A percentile compares a stretch with the other conserved stretches of the same genome.
Conservation (phyloP, 768 basidiomycete genomes). For the Sporobolomyces roseus region DNA sequence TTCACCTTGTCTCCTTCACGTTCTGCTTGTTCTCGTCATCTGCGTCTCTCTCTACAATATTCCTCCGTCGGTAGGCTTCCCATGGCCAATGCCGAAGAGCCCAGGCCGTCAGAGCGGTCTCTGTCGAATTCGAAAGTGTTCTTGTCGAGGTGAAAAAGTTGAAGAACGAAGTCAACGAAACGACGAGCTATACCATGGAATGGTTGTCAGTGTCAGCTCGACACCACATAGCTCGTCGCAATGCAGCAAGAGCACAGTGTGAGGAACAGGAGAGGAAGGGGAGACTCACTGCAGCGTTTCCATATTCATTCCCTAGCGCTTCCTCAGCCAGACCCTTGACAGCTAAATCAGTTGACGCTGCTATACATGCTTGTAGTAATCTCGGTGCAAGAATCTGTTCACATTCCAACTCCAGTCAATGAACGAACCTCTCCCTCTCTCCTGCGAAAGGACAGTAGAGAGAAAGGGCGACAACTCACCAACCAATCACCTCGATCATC, state of each 20-base stretch:
- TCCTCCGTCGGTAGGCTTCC: background rate
- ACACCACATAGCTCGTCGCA: background rate
- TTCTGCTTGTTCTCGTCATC: background rate
- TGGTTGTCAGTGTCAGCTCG: background rate
- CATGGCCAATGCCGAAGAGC: conserved; percentile 70
- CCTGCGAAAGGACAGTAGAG: background rate
- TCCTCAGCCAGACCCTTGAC: conserved; percentile 53
- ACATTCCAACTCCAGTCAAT: background rate
- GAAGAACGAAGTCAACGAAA: conserved; percentile 86
- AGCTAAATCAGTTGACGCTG: conserved; percentile 71
- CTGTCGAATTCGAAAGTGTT: conserved; percentile 86
- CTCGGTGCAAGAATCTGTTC: conserved; percentile 66
- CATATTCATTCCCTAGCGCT: conserved; percentile 60
- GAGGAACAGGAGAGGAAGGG: background rate
- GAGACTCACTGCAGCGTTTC: conserved; percentile 61
- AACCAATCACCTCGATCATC: conserved; percentile 57
- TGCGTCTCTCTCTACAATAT: background rate
- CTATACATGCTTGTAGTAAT: conserved; percentile 48
- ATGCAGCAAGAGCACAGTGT: background rate
- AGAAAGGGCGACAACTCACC: conserved; percentile 46
- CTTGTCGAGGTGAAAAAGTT: conserved; percentile 77
- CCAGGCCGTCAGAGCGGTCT: conserved; percentile 74
- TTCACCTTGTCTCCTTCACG: background rate
- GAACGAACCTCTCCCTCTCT: background rate
- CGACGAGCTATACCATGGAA: conserved; percentile 19